Percentiles rank a stretch among this genome's conserved stretches.
These are phyloP conservation scores for Exophiala spinifera DNA, from an alignment of 2,329 filamentous ascomycete species.

Conservation along the genomic window DNA sequence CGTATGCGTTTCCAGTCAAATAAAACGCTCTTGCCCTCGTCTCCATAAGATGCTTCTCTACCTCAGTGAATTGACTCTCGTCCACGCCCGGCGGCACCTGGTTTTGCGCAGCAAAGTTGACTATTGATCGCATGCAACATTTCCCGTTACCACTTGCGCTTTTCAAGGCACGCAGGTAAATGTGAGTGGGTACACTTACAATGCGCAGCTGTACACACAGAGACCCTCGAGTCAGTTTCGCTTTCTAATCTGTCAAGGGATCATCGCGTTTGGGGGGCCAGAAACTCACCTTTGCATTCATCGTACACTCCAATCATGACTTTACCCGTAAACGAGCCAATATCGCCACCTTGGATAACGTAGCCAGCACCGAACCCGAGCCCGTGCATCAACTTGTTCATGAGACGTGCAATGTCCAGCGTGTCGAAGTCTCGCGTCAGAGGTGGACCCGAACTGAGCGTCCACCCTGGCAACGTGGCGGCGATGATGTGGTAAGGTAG, in stretches of 20 bases:
- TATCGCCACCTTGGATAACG: conserved; percentile 56
- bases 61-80: conserved; percentile 15
- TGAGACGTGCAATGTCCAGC: conserved; percentile 41
- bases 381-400: conserved; percentile 51
- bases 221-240: too few species aligned
- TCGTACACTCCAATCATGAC: conserved; percentile 41
- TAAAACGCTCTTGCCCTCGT: conserved; percentile 39
- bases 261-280: too few species aligned
- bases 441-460: conserved; percentile 50
- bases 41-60: conserved; percentile 38
- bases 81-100: not conserved
- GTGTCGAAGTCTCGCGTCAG: conserved; percentile 41
- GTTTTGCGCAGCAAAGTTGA: not conserved
- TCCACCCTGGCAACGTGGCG: conserved; percentile 55
- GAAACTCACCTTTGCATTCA: conserved; percentile 42
- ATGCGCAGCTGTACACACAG: not conserved
- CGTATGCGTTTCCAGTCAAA: conserved; percentile 48
- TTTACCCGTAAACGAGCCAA: conserved; percentile 47
- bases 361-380: conserved; percentile 55
- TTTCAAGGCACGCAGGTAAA: too few species aligned
- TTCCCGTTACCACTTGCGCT: not conserved
- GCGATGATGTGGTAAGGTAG: conserved; percentile 58
- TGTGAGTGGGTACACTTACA: not conserved
- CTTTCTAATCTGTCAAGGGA: too few species aligned
- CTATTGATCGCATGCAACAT: not conserved